Evolutionary conservation across 768 basidiomycete genomes (phyloP).

Genomic region (Phylloporus arenicola): DNA sequence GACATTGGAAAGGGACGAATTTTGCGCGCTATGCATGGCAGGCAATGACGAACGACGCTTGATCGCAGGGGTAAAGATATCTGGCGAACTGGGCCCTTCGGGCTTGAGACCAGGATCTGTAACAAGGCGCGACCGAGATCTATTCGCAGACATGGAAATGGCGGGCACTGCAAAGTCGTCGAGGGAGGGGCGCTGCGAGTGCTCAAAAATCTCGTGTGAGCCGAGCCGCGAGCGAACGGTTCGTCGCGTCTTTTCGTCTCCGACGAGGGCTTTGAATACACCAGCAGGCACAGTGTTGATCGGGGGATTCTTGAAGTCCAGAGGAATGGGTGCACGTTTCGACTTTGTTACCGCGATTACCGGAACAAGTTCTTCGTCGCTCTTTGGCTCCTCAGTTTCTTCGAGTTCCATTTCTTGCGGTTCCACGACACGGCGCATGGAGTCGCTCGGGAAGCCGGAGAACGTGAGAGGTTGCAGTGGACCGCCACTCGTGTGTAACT

Average conservation of each 20-base stretch:
- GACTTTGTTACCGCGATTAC: slow-evolving; percentile 26
- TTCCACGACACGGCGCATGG: slow-evolving; percentile 21
- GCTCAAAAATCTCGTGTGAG: slow-evolving; percentile 70
- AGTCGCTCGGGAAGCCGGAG: slow-evolving; percentile 49
- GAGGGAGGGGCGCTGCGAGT: slow-evolving; percentile 63
- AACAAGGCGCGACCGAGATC: slow-evolving; percentile 48
- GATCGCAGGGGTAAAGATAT: slow-evolving; percentile 39
- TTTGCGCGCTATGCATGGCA: slow-evolving; percentile 42
- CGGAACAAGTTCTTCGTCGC: slow-evolving; percentile 15
- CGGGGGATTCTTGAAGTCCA: slow-evolving; percentile 67
- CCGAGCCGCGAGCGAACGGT: slow-evolving; percentile 71
- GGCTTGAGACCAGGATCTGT: slow-evolving; percentile 50
- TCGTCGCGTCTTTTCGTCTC: slow-evolving; percentile 63
- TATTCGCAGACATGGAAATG: slow-evolving; percentile 59
- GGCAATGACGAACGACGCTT: slow-evolving; percentile 57
- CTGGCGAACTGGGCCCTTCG: slow-evolving; percentile 27
- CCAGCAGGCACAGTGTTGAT: slow-evolving; percentile 81
- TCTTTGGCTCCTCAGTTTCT: slow-evolving; percentile 10
- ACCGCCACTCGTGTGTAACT: slow-evolving; percentile 16
- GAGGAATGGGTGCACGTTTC: slow-evolving; percentile 70
- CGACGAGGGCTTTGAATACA: slow-evolving; percentile 73
- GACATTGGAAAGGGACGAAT: slow-evolving; percentile 40
- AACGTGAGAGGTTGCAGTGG: slow-evolving; percentile 52
- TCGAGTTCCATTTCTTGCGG: slow-evolving; percentile 7
- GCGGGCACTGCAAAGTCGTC: slow-evolving; percentile 68